Base-by-base conservation (phyloP, 2,329 filamentous ascomycete genomes). In the Epicoccum sorghinum region DNA sequence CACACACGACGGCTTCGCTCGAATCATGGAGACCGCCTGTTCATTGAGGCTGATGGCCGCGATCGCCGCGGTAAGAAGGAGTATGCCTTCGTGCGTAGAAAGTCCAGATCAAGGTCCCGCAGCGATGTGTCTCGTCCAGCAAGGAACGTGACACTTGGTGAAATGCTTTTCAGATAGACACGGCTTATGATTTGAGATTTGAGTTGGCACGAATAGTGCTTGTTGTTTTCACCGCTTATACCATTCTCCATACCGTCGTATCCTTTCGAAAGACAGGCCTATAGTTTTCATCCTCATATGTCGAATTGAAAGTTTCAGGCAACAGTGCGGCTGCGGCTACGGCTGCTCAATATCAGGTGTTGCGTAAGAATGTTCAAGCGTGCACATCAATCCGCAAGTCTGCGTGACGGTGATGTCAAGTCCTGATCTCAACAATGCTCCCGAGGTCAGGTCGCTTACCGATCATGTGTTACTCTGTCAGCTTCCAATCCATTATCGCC, bases 1-100 rank as follows among this genome's bases (percentile, higher is more conserved):
- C 79, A 82, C 57, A 81, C 79, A 12, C 73, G 74, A 12, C 75
- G 78, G 23, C 70, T 81, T 18, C 76, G 78, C 45, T 64, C 65
- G 7, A 51, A 51, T 24, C 51, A 64, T 37, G 57, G 61, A 25
- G 59, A 59, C 27, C 72, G 68, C 32, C 63, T 80, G 46, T 70
- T 80, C 49, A 75, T 80, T 43, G 77, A 80, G 59, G 69, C 76
- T 22, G 72, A 74, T 14, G 55, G 73, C 12, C 65, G 67, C 41
- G 69, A 71, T 37, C 65, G 65, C 13, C 68, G 70, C 13, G 70
- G 74, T 30, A 73, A 76, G 62, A 71, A 71, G 29, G 74, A 79
- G 42, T 80, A 79, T 50, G 79, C 79, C 4, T 79, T 77, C 69
- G 78, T 80, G 30, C 73, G 72, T 41, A 64, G 64, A 56, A 68